Conservation (phyloP, 805 yeast species). For the Priceomyces fermenticarens region DNA sequence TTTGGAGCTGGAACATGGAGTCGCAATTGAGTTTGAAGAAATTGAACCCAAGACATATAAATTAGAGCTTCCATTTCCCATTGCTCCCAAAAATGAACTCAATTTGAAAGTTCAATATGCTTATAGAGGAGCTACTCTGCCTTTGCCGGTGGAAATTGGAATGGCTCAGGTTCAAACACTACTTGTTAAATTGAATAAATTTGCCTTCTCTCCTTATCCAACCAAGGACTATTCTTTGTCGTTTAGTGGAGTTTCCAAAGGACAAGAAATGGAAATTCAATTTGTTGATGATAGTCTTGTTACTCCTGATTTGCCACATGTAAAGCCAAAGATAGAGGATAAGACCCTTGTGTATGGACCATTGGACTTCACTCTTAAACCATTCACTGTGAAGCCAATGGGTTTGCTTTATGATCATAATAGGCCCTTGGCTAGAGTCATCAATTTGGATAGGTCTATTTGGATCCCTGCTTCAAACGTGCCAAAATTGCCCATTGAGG, state of each 20-base stretch:
- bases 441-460: slow-evolving; percentile 62
- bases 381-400: slow-evolving; percentile 49
- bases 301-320: slow-evolving; percentile 22
- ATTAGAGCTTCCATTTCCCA: slow-evolving; percentile 57
- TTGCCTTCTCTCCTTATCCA: slow-evolving; percentile 59
- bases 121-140: slow-evolving; percentile 45
- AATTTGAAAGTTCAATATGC: slow-evolving; percentile 50
- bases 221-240: slow-evolving; percentile 47
- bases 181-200: slow-evolving; percentile 50
- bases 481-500: slow-evolving; percentile 69
- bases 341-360: slow-evolving; percentile 57
- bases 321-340: slow-evolving; percentile 36
- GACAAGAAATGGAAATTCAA: slow-evolving; percentile 42
- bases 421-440: slow-evolving; percentile 60
- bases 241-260: slow-evolving; percentile 44
- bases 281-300: slow-evolving; percentile 12
- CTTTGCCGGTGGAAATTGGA: slow-evolving; percentile 62
- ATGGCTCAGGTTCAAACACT: slow-evolving; percentile 63
- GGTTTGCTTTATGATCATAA: slow-evolving; percentile 63
- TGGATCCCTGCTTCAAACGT: slow-evolving; percentile 89
- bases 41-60: slow-evolving; percentile 29
- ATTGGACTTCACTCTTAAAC: slow-evolving; percentile 33
- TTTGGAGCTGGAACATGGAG: slow-evolving; percentile 26
- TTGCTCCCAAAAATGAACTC: slow-evolving; percentile 58
- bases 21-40: slow-evolving; percentile 15